phyloP scores from a whole-genome alignment of 495 filamentous ascomycete species.

The Trichoderma parareesei region DNA sequence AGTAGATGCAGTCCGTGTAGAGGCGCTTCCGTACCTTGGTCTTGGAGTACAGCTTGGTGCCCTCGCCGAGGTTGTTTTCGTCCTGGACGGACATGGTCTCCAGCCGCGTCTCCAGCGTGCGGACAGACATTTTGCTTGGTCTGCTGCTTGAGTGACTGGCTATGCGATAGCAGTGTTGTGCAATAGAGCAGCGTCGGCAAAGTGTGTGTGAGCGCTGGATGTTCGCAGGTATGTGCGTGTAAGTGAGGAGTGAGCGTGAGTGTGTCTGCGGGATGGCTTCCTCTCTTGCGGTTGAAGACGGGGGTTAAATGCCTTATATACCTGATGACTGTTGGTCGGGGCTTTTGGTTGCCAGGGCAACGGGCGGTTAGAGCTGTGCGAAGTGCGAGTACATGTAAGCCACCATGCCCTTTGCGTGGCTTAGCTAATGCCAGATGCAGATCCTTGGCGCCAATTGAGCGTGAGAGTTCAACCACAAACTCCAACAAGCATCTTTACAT shows the following conservation, averaged over 20 bases:
- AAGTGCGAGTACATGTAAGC: too few species aligned
- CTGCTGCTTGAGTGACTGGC: neutral
- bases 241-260: too few species aligned
- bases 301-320: too few species aligned
- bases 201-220: neutral
- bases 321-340: too few species aligned
- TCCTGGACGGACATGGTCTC: constrained; percentile 77
- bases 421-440: too few species aligned
- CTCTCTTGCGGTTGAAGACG: neutral
- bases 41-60: constrained; percentile 48
- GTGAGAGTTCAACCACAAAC: too few species aligned
- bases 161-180: neutral
- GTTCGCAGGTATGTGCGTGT: neutral
- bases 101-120: constrained; percentile 65
- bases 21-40: constrained; percentile 49
- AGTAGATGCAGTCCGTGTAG: neutral
- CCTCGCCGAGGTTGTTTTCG: constrained; percentile 57
- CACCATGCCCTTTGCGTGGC: too few species aligned
- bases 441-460: too few species aligned
- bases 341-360: too few species aligned
- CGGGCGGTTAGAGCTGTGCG: too few species aligned
- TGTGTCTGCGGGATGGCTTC: too few species aligned
- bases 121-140: constrained; percentile 36
- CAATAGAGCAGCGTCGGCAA: neutral
- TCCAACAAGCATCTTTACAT: too few species aligned